These are phyloP conservation scores for Wickerhamomyces chaumierensis DNA, from an alignment of 805 yeast genomes.

Conservation along the genomic window DNA sequence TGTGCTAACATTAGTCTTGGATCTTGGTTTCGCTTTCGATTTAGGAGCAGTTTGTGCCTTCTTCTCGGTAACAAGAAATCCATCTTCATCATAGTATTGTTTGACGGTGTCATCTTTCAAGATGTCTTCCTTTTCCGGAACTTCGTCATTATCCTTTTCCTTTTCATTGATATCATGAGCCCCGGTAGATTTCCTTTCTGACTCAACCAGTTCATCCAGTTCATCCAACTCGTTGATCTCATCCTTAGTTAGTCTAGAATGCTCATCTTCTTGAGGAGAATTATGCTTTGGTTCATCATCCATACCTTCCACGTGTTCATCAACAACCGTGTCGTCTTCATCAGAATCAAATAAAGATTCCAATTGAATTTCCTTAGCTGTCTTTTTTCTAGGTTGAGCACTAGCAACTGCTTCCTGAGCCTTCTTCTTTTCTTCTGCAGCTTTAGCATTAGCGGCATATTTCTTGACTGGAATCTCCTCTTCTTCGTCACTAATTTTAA, in stretches of 20 bases:
- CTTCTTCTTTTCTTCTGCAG: constrained; percentile 4
- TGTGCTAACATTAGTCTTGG: constrained; percentile 1
- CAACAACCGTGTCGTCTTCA: constrained; percentile 15
- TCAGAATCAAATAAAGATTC: constrained; percentile 26
- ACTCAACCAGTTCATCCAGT: constrained; percentile 4
- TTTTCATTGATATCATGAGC: neutral
- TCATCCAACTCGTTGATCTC: constrained; percentile 4
- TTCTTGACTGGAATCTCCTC: constrained; percentile 2
- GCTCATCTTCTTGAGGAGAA: neutral
- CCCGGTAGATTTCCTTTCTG: no score
- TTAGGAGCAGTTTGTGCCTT: constrained; percentile 6
- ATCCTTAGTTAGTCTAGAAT: neutral
- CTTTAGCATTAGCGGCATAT: constrained; percentile 2
- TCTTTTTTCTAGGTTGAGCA: neutral
- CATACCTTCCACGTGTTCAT: constrained; percentile 1
- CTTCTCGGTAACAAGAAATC: constrained; percentile 31
- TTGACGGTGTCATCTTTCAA: constrained; percentile 7
- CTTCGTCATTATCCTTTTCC: neutral
- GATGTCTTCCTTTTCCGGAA: constrained; percentile 3
- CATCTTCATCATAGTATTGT: constrained; percentile 36
- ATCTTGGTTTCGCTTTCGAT: constrained; percentile 11
- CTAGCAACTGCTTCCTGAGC: neutral
- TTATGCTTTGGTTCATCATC: constrained; percentile 1
- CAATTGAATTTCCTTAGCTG: constrained; percentile 15
- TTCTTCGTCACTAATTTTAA: constrained; percentile 9